These are phyloP conservation scores for Corymbia calophylla DNA, from an alignment of 441 rosid species.

Conservation along the genomic window DNA sequence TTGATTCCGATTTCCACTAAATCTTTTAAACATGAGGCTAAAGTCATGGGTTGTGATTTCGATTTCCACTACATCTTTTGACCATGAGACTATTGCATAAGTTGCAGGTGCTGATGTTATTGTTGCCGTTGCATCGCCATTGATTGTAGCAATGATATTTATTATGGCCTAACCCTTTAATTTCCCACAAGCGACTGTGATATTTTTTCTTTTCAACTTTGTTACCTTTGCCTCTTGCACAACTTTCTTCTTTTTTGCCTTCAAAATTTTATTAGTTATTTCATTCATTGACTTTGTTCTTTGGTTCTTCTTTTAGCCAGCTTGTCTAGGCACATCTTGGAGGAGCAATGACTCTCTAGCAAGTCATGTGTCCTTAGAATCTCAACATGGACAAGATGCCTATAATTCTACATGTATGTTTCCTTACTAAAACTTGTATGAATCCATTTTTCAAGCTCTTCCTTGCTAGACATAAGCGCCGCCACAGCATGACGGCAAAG, in stretches of 20 bases:
- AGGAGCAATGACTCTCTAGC: not conserved
- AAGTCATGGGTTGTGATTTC: not conserved
- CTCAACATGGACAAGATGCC: not conserved
- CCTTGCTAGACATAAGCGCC: not conserved
- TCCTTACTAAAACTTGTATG: not conserved
- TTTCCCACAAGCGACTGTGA: not conserved
- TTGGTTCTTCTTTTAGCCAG: too few relatives aligned
- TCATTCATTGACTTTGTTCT: not conserved
- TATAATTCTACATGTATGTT: not conserved
- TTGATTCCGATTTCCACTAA: too few relatives aligned
- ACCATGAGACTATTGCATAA: not conserved
- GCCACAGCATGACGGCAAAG: not conserved
- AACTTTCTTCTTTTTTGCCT: not conserved
- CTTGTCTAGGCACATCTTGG: not conserved
- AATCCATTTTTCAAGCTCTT: not conserved
- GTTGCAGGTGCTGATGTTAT: not conserved
- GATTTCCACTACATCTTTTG: too few relatives aligned
- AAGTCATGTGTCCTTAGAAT: not conserved
- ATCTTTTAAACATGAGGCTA: too few relatives aligned
- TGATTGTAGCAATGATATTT: not conserved
- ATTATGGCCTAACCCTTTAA: not conserved
- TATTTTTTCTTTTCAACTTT: not conserved
- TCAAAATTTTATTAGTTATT: not conserved
- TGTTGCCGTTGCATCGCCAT: rapidly evolving
- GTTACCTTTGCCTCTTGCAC: not conserved